Base-by-base conservation (phyloP, 2,329 filamentous ascomycete species). In the Pseudogymnoascus sp. region DNA sequence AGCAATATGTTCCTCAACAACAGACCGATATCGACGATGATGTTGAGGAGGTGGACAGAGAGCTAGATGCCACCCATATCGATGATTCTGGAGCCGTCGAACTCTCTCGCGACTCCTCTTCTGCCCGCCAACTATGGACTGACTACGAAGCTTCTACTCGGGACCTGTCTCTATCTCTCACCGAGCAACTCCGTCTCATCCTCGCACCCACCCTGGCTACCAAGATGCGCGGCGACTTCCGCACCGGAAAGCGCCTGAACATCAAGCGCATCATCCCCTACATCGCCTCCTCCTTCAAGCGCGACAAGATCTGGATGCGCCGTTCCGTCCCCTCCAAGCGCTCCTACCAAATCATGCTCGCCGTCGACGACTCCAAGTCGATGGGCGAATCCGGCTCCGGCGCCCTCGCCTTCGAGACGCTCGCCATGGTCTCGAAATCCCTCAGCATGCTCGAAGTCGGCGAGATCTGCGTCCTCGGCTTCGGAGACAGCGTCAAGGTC, bases 301-400 rank as follows among this genome's bases (percentile, higher is more conserved):
- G 94, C 64, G 94, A 99, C 83, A 99, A 99, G 81, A 99, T 99
- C 76, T 99, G 94, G 94, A 96, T 99, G 88, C 89, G 95, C 12
- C 87, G 95, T 62, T 88, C 86, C 35, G 86, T 96, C 59, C 95
- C 95, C 1, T 93, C 88, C 38, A 97, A 97, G 77, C 89, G 95
- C 41, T 89, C 88, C 63, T 99, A 99, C 77, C 95, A 99, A 76
- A 95, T 99, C 75, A 86, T 99, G 79, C 88, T 99, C 59, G 95
- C 94, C 39, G 91, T 99, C 38, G 94, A 99, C 75, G 94, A 99
- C 78, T 93, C 89, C 70, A 90, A 90, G 74, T 92, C 87, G 64
- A 99, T 99, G 94, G 87, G 90, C 14, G 92, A 96, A 72, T 81
- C 81, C 23, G 83, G 84, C 2, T 89, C 89, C 8, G 89, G 89